Base-by-base conservation (phyloP, 345 rosid genomes). In the Linum lewisii region DNA sequence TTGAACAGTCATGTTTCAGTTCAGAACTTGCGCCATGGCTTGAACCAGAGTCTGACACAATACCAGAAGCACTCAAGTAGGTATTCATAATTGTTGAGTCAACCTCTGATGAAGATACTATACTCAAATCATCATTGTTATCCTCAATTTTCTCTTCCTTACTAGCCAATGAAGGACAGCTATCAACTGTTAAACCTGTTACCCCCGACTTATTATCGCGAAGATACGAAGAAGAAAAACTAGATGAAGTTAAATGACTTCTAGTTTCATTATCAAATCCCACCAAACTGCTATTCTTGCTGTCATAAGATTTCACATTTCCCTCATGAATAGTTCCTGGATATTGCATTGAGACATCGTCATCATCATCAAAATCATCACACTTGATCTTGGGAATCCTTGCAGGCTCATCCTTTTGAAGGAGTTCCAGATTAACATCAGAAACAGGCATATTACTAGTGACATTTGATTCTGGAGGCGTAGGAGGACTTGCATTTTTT, bases 311-410 rank as follows among this genome's bases (percentile, higher is more conserved):
- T 69, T 55, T 77, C 53, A 71, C 67, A 68, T 59, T 82, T 65
- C 58, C 58, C 63, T 66, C 70, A 60, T 55, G 58, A 47, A 38
- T 72, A 37, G 62, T 76, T 63, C 63, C 80, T 64, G 49, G 57
- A 67, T 63, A 68, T 19, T 14, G 59, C 25, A 67, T 54, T 58
- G 75, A 56, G 72, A 68, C 67, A 67, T 80, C n/a, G n/a, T n/a
- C 78, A 54, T 75, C 79, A 54, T 77, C 80, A 66, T 80, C 86
- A 59, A 81, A 70, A 77, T 74, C 84, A 56, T 82, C 88, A 84
- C 81, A 73, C 72, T 70, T 84, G 61, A 84, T 73, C 59, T 79
- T 84, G 24, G 74, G 81, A 67, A 72, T 62, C 29, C 56, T 60
- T 24, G 54, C 55, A 57, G 68, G 65, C 59, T 70, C 72, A 54